Evolutionary conservation across 192 early-diverging fungal species (phyloP).

Genomic region (Diversispora epigaea): DNA sequence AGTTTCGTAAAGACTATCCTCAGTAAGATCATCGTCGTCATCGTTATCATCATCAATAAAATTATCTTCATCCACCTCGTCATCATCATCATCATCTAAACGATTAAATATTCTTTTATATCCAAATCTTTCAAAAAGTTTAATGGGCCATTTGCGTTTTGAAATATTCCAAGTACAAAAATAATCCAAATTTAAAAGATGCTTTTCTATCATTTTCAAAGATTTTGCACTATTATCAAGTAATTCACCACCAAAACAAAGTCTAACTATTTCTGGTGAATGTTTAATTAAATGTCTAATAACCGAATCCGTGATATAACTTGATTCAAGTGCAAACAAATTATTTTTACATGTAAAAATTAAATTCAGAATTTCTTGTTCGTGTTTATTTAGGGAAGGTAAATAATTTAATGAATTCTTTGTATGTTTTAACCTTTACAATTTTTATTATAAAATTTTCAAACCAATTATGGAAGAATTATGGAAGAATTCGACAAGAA

Average conservation of each 20-base stretch:
- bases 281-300: not conserved
- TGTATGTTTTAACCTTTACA: conserved; percentile 7
- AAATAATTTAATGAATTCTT: not conserved
- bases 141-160: not conserved
- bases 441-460: too few species aligned
- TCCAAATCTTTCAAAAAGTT: not conserved
- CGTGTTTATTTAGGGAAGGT: not conserved
- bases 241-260: conserved; percentile 1
- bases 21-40: not conserved
- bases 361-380: conserved; percentile 13
- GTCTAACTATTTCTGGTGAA: conserved; percentile 5
- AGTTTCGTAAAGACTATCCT: not conserved
- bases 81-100: conserved; percentile 2
- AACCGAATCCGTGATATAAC: not conserved
- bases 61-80: not conserved
- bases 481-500: too few species aligned
- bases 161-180: conserved; percentile 1
- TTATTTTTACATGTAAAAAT: conserved; percentile 5
- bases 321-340: conserved; percentile 4
- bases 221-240: not conserved
- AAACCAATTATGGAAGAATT: too few species aligned
- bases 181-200: not conserved
- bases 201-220: not conserved
- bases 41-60: not conserved
- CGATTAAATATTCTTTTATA: not conserved